phyloP scores from a whole-genome alignment of 345 rosid genomes.

The Boechera stricta region DNA sequence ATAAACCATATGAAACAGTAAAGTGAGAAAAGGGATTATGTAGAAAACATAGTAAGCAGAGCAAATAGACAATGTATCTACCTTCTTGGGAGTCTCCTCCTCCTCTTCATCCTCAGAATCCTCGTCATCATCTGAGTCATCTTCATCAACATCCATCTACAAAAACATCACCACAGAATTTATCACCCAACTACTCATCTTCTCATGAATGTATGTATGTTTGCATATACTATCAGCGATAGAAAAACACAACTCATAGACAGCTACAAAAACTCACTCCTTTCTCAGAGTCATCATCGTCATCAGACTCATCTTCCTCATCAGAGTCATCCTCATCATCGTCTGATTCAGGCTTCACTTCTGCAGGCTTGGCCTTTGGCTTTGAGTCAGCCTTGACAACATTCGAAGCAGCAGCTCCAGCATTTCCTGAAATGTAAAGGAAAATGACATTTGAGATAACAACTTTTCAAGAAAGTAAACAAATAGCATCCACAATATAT shows the following conservation, averaged over 20 bases:
- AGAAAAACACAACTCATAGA: conserved; percentile 3
- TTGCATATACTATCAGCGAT: not conserved
- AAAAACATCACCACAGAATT: not conserved
- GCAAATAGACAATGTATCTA: not conserved
- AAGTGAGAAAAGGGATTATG: not conserved
- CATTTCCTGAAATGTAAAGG: not conserved
- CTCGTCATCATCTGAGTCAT: conserved; percentile 38
- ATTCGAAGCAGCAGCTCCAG: conserved; percentile 36
- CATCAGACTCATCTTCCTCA: conserved; percentile 39
- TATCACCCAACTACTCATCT: not conserved
- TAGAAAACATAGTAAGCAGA: not conserved
- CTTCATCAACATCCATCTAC: conserved; percentile 43
- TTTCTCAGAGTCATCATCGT: conserved; percentile 49
- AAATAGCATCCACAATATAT: not conserved
- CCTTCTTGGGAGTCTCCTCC: conserved; percentile 78
- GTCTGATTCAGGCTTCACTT: conserved; percentile 40
- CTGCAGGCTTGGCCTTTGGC: conserved; percentile 41
- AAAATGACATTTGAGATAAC: not conserved
- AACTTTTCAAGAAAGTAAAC: not conserved
- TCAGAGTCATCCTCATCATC: conserved; percentile 47
- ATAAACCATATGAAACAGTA: not conserved
- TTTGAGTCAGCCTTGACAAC: conserved; percentile 53
- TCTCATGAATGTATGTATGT: not conserved
- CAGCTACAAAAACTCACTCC: conserved; percentile 29
- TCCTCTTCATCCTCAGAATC: conserved; percentile 55